Evolutionary conservation across 2,329 filamentous ascomycete species (phyloP), one percentile per base, ranked within the genome.

Genomic region (Penicillium sp.): DNA sequence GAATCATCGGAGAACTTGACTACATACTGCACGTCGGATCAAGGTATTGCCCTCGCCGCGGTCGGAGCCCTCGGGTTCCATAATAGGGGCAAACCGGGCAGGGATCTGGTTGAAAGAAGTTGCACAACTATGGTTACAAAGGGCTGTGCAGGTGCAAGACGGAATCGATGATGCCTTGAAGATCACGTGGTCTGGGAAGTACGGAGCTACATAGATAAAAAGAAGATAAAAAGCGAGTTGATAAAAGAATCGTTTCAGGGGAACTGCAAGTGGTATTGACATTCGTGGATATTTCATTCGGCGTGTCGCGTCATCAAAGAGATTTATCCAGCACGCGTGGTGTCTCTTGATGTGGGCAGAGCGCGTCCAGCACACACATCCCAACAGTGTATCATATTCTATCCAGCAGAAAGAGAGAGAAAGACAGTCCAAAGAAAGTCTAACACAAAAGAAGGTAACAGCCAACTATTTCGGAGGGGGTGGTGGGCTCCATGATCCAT

Each of bases 401-500:
- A 54, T 51, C 35, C 47, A 44, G 42, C 32, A 47, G 14, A 34
- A 34, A 16, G 11, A 20, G 4, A 40, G 2, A 10, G 8, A 46
- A 42, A 9, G 22, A 13, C 8, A 40, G 44, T 36, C 16, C 13
- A 16, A 7, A 24, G 10, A 23, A 37, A 1, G 4, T 32, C 9
- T 10, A 40, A 27, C 14, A 9, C 28, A 28, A 34, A 32, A 11
- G 34, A 13, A 28, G 11, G 7, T 16, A 38, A 23, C 14, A 27
- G 35, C 18, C 36, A 38, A 22, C 54, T 63, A 65, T 28, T 60
- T 62, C 3, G 61, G 61, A 10, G 55, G 40, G 11, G 52, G 44
- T 3, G 66, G 61, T 6, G 66, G 54, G n/a, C 57, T 55, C 67
- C 67, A 70, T 5, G 50, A 44, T 28, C 68, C 68, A 45, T 70